phyloP scores from a whole-genome alignment of 2,329 filamentous ascomycete species.

The Macrophomina pseudophaseolina region DNA sequence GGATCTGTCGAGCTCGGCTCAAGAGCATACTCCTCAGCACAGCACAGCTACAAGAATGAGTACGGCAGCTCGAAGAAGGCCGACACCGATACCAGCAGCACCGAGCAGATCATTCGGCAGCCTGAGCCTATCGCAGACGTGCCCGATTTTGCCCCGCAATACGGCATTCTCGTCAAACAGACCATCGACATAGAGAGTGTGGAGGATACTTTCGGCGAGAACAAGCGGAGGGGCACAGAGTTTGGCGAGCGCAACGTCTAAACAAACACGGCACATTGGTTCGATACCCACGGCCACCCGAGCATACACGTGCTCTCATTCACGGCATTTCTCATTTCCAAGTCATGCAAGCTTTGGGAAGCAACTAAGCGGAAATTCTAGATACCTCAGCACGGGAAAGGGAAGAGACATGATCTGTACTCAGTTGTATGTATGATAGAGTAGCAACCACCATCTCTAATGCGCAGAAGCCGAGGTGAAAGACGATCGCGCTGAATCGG shows the following conservation, averaged over 20 bases:
- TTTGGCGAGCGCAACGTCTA: constrained; percentile 10
- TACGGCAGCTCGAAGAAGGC: background rate
- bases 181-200: constrained; percentile 1
- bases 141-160: background rate
- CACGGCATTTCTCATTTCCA: background rate
- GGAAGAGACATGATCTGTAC: background rate
- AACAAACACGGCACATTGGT: background rate
- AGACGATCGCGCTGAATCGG: background rate
- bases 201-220: background rate
- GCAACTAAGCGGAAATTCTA: background rate
- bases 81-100: constrained; percentile 3
- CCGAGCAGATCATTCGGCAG: background rate
- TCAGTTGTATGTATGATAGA: background rate
- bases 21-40: background rate
- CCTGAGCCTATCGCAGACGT: background rate
- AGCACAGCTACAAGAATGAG: constrained; percentile 5
- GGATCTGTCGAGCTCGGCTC: constrained; percentile 3
- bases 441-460: background rate
- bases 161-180: background rate
- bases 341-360: background rate
- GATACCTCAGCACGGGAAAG: background rate
- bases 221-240: constrained; percentile 1
- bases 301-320: background rate
- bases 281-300: background rate
- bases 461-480: background rate